These are phyloP conservation scores for Berberis vulgaris DNA, from an alignment of 164 flowering plant genomes.

Conservation along the genomic window DNA sequence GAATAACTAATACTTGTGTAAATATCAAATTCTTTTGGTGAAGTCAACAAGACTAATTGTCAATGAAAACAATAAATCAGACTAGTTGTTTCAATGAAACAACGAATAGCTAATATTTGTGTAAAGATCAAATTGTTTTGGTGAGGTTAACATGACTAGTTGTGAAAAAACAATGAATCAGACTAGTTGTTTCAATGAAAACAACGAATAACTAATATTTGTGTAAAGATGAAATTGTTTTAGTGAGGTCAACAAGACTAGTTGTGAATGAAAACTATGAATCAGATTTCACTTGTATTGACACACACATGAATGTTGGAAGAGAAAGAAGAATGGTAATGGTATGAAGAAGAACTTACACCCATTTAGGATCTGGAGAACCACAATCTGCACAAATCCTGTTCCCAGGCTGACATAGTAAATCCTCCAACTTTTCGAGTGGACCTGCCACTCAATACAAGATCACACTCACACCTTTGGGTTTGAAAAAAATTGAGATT, in stretches of 20 bases:
- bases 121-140: background rate
- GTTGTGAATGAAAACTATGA: too few relatives aligned
- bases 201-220: background rate
- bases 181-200: too few relatives aligned
- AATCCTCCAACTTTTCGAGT: constrained; percentile 40
- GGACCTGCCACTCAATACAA: constrained; percentile 31
- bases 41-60: background rate
- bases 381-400: constrained; percentile 89
- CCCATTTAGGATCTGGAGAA: constrained; percentile 94
- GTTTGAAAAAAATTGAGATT: too few relatives aligned
- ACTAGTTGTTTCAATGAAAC: too few relatives aligned
- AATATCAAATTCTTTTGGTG: background rate
- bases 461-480: background rate
- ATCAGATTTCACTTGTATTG: too few relatives aligned
- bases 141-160: background rate
- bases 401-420: constrained; percentile 50
- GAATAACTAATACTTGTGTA: background rate
- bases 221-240: background rate
- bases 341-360: constrained; percentile 52
- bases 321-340: background rate
- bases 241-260: background rate
- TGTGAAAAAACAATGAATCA: too few relatives aligned
- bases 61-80: too few relatives aligned
- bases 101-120: background rate
- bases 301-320: background rate